Conservation (phyloP, 176 grass and related monocot species). For the Carex pumila region DNA sequence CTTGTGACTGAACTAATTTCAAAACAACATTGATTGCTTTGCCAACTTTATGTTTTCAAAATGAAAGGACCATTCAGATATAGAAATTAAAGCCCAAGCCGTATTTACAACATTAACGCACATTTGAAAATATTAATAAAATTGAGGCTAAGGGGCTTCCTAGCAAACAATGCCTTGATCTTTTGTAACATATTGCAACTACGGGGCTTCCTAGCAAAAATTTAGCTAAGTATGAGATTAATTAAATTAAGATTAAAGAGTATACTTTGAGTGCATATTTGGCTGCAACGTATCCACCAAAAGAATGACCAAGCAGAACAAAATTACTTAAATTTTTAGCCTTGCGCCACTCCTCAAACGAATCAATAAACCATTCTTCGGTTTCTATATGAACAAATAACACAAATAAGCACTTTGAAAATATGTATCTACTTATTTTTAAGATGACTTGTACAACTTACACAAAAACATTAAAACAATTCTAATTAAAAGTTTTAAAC, state of each 20-base stretch:
- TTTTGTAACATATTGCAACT: not conserved
- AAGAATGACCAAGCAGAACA: slow-evolving; percentile 95
- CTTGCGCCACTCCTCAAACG: slow-evolving; percentile 98
- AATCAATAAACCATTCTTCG: slow-evolving; percentile 97
- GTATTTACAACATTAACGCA: not conserved
- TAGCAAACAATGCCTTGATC: not conserved
- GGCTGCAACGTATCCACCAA: slow-evolving; percentile 93
- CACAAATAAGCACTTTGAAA: slow-evolving; percentile 19
- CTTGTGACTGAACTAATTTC: not conserved
- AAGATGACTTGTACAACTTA: not conserved
- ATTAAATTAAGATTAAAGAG: not conserved
- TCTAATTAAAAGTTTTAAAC: not conserved
- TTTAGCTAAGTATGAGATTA: not conserved
- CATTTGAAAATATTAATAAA: not conserved
- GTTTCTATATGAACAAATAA: slow-evolving; percentile 57
- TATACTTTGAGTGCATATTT: slow-evolving; percentile 91
- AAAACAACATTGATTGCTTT: not conserved
- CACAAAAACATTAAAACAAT: not conserved
- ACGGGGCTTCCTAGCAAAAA: not conserved
- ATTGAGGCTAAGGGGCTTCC: not conserved
- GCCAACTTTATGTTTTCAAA: not conserved
- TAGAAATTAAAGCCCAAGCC: not conserved
- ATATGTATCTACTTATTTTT: slow-evolving; percentile 1
- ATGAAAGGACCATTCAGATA: not conserved
- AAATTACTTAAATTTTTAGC: slow-evolving; percentile 89